A percentile compares a stretch with the other conserved stretches of the same genome.
These are phyloP conservation scores for Fusarium pilosicola DNA, from an alignment of 2,329 filamentous ascomycete genomes.

Conservation along the genomic window DNA sequence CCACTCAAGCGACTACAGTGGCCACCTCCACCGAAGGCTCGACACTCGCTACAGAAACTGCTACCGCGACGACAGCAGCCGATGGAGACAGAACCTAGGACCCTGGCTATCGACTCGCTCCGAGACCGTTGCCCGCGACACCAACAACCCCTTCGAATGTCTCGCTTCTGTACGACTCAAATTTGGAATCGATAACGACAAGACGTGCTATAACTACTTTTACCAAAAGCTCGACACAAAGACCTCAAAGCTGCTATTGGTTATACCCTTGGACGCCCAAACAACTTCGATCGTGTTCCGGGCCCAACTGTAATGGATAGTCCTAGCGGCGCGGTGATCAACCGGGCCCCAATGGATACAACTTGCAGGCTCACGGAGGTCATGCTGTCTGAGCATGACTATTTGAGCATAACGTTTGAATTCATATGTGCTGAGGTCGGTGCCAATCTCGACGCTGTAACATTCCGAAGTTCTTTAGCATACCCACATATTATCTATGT, in stretches of 20 bases:
- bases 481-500: background rate
- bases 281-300: background rate
- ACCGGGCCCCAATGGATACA: fast-evolving
- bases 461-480: background rate
- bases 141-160: background rate
- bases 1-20: background rate
- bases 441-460: background rate
- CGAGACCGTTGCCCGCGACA: background rate
- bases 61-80: background rate
- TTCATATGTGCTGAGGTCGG: background rate
- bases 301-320: background rate
- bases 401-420: background rate
- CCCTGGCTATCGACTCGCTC: background rate
- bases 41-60: background rate
- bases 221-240: background rate
- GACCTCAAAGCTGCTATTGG: background rate
- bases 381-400: background rate
- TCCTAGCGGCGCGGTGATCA: background rate
- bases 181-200: background rate
- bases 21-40: background rate
- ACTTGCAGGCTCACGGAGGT: background rate
- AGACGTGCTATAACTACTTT: background rate
- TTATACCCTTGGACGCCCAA: background rate
- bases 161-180: background rate
- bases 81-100: background rate